Percentiles rank a stretch among this genome's conserved stretches.
These are phyloP conservation scores for Ascochyta fabae DNA, from an alignment of 2,329 filamentous ascomycete genomes.

Conservation along the genomic window DNA sequence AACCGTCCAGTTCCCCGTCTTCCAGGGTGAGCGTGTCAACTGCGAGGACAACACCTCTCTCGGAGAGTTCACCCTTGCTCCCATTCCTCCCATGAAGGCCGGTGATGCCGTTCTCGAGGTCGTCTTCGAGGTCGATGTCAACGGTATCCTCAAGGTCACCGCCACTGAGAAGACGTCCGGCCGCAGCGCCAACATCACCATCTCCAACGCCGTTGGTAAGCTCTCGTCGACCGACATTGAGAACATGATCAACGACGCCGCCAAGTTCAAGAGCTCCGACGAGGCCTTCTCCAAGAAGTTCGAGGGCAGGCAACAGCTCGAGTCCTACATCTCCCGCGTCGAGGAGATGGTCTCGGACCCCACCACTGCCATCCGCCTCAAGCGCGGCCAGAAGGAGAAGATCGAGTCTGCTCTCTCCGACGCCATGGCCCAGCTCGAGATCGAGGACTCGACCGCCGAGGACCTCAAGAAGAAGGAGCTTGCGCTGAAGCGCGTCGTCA, in stretches of 20 bases:
- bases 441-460: conserved; percentile 88
- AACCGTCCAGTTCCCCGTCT: conserved; percentile 90
- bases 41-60: conserved; percentile 98
- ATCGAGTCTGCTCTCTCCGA: conserved; percentile 97
- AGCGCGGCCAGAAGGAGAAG: conserved; percentile 99
- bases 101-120: conserved; percentile 97
- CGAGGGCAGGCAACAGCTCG: conserved; percentile 98
- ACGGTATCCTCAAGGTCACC: conserved; percentile 99
- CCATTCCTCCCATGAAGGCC: conserved; percentile 84
- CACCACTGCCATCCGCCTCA: conserved; percentile 93
- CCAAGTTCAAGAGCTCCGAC: conserved; percentile 98
- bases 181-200: conserved; percentile 98
- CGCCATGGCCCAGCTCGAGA: conserved; percentile 95
- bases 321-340: conserved; percentile 97
- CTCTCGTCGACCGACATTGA: conserved; percentile 94
- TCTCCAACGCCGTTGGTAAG: conserved; percentile 99
- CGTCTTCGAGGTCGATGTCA: conserved; percentile 99
- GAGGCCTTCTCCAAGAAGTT: conserved; percentile 99
- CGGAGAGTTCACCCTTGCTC: conserved; percentile 95
- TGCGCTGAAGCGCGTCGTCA: conserved; percentile 94
- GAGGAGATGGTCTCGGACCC: conserved; percentile 99
- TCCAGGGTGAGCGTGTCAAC: conserved; percentile 96
- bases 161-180: conserved; percentile 99
- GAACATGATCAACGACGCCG: conserved; percentile 95
- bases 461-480: conserved; percentile 99